These are phyloP conservation scores for Bauhinia variegata DNA, from an alignment of 306 rosid species.

Conservation along the genomic window DNA sequence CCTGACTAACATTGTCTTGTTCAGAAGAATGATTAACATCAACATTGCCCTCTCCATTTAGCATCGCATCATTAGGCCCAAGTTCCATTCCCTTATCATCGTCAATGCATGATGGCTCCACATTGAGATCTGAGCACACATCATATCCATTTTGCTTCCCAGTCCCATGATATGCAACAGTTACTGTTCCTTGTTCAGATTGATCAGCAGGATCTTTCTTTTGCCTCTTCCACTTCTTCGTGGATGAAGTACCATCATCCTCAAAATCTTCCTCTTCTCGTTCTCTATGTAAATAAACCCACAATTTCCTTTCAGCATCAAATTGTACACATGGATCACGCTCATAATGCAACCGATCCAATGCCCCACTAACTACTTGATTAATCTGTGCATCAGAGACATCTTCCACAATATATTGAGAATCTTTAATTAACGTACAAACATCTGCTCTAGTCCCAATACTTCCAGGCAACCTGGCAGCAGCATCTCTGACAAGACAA, in stretches of 20 bases:
- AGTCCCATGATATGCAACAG: conserved; percentile 68
- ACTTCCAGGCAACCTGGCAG: conserved; percentile 98
- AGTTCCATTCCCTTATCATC: conserved; percentile 73
- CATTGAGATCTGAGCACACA: conserved; percentile 86
- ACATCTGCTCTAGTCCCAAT: conserved; percentile 99
- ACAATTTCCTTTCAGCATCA: conserved; percentile 92
- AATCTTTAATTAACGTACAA: conserved; percentile 94
- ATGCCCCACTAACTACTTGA: conserved; percentile 98
- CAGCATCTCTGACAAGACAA: conserved; percentile 99
- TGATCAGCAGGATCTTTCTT: conserved; percentile 85
- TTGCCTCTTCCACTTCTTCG: conserved; percentile 99
- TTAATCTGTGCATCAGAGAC: conserved; percentile 96
- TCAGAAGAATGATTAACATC: conserved; percentile 60
- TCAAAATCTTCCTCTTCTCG: conserved; percentile 99
- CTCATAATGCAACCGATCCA: conserved; percentile 98
- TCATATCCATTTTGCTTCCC: conserved; percentile 77
- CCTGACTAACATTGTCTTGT: too few species aligned
- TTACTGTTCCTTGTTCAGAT: conserved; percentile 78
- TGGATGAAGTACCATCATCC: conserved; percentile 99
- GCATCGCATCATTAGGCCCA: conserved; percentile 53
- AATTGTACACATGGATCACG: conserved; percentile 99
- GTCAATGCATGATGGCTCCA: conserved; percentile 65
- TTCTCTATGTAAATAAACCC: conserved; percentile 99
- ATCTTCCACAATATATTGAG: conserved; percentile 97
- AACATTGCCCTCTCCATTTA: conserved; percentile 54